These are phyloP conservation scores for Mollisia scopiformis DNA, from an alignment of 2,329 filamentous ascomycete genomes.

Conservation along the genomic window DNA sequence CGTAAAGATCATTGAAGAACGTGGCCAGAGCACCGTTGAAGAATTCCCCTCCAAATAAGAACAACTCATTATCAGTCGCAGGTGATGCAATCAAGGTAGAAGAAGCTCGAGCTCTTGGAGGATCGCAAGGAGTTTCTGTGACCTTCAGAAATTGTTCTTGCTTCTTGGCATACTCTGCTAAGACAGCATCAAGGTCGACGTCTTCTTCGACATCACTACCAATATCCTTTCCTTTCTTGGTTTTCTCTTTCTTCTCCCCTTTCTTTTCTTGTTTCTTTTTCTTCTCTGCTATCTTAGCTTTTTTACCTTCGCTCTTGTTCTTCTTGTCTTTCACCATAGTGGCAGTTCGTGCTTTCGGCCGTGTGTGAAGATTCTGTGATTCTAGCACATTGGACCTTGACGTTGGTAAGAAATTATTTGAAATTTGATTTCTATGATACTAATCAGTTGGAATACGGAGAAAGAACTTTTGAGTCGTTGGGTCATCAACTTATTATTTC, in stretches of 20 bases:
- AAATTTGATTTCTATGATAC: too few relatives aligned
- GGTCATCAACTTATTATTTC: too few relatives aligned
- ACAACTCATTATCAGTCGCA: conserved; percentile 81
- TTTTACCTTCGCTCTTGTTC: conserved; percentile 48
- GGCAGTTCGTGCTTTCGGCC: too few relatives aligned
- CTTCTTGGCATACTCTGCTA: conserved; percentile 89
- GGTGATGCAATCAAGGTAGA: conserved; percentile 84
- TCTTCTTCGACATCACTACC: conserved; percentile 94
- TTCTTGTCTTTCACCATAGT: conserved; percentile 58
- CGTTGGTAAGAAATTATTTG: too few relatives aligned
- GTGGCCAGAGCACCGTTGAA: conserved; percentile 88
- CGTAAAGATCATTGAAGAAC: conserved; percentile 68
- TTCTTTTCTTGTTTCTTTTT: conserved; percentile 85
- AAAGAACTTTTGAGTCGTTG: too few relatives aligned
- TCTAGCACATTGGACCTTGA: too few relatives aligned
- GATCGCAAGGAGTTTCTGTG: conserved; percentile 75
- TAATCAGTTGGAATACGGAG: too few relatives aligned
- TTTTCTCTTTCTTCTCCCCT: conserved; percentile 81
- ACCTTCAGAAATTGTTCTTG: conserved; percentile 95
- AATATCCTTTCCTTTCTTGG: conserved; percentile 75
- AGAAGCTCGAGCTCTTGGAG: conserved; percentile 79
- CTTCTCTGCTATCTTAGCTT: conserved; percentile 62
- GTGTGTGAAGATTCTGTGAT: too few relatives aligned
- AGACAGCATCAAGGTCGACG: conserved; percentile 87
- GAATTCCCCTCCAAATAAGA: conserved; percentile 93